Percentiles rank a stretch among this genome's conserved stretches.
Evolutionary conservation across 2,329 filamentous ascomycete genomes (phyloP).

Genomic region (Phialophora expanda): DNA sequence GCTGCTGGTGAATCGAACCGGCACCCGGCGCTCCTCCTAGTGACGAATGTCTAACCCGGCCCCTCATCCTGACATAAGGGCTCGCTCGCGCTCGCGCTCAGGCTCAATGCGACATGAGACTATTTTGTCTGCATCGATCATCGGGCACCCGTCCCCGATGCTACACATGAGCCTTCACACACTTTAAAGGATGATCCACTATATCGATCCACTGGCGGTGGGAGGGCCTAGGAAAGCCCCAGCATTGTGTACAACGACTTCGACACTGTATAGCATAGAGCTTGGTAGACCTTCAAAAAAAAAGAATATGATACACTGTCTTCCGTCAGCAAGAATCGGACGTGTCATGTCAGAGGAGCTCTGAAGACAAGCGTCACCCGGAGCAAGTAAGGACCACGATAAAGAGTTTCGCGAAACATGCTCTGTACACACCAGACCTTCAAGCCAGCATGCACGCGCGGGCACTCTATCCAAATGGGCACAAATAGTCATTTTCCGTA

Average conservation of each 20-base stretch:
- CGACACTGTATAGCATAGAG: not conserved
- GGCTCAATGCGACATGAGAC: not conserved
- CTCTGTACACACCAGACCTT: not conserved
- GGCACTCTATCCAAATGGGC: not conserved
- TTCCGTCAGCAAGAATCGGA: not conserved
- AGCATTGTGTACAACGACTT: not conserved
- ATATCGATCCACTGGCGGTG: not conserved
- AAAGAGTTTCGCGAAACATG: too few species aligned
- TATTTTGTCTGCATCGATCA: not conserved
- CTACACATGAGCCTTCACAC: not conserved
- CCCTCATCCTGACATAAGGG: not conserved
- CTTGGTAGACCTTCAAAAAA: not conserved
- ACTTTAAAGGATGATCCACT: not conserved
- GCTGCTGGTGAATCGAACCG: not conserved
- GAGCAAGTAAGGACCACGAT: not conserved
- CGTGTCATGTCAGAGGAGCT: not conserved
- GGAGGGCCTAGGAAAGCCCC: not conserved
- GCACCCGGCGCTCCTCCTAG: not conserved
- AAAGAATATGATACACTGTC: not conserved
- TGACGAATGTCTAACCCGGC: not conserved
- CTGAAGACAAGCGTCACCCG: not conserved
- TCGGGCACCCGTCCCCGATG: not conserved
- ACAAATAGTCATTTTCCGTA: not conserved
- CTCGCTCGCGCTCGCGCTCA: not conserved
- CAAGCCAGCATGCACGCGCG: not conserved